Evolutionary conservation across 352 stramenopile species (phyloP), one percentile per base, ranked within the genome.

Genomic region (Pythium diclinum): DNA sequence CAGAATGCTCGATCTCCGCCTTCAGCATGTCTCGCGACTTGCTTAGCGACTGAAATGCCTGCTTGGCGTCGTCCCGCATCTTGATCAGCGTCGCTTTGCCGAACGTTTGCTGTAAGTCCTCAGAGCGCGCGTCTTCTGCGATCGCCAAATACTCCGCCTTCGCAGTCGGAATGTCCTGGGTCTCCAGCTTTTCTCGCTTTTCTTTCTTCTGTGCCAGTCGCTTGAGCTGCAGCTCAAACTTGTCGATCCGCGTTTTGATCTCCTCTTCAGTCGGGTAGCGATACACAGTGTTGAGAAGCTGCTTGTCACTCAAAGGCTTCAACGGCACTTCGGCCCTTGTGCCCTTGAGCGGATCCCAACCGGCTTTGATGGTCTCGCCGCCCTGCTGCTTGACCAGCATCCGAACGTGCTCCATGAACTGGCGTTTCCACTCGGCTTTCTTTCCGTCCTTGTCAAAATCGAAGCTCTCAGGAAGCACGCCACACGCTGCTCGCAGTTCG

Each of bases 141-240:
- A 91, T 75, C 19, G 85, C 85, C 3, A 88, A 58, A 64, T 94
- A 94, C 65, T 94, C 85, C 3, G 71, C 72, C 61, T 91, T 94
- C 13, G 83, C 85, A 25, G 83, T 74, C 1, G 83, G 85, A 33
- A 94, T 87, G 10, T 78, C 70, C 0, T 85, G 61, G 4, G 75
- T 64, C 1, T 83, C 73, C 3, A 94, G 68, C 19, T 68, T 63
- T 9, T 71, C 57, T 23, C 78, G 65, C 14, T 74, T 73, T 3
- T 71, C 59, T 30, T 70, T 74, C 56, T 88, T 88, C 14, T 76
- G 56, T 11, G 67, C 55, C 5, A 91, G 61, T 19, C 85, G 68
- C 56, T 77, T 65, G 13, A 63, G 61, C 57, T 94, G 85, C 4
- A 76, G 68, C 68, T 91, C 78, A 33, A 87, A 90, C 38, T 81